Evolutionary conservation across 768 basidiomycete species (phyloP).

Genomic region (Kwoniella shandongensis): DNA sequence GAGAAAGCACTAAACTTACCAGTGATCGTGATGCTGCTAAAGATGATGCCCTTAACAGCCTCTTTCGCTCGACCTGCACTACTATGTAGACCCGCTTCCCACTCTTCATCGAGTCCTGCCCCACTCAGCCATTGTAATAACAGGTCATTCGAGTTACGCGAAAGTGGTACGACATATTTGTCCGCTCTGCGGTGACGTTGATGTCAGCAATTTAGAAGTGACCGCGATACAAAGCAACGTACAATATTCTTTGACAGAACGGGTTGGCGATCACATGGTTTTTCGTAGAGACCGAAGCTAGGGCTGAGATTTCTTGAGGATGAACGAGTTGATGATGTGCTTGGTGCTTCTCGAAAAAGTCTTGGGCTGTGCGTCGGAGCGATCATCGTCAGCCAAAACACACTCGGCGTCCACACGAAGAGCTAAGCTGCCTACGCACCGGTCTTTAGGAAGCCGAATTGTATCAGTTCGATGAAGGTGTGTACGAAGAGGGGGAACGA

Average conservation of each 20-base stretch:
- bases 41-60: conserved; percentile 88
- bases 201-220: background rate
- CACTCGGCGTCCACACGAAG: background rate
- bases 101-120: conserved; percentile 68
- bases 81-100: conserved; percentile 75
- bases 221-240: conserved; percentile 4
- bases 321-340: conserved; percentile 67
- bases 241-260: conserved; percentile 74
- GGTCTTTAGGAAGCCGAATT: conserved; percentile 84
- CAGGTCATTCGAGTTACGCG: conserved; percentile 84
- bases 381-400: conserved; percentile 7
- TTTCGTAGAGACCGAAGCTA: conserved; percentile 76
- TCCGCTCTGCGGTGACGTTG: conserved; percentile 55
- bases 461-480: conserved; percentile 91
- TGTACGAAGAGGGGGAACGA: conserved; percentile 95
- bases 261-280: conserved; percentile 81
- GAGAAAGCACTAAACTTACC: conserved; percentile 59
- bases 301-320: conserved; percentile 67
- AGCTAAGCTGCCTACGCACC: conserved; percentile 61
- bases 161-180: conserved; percentile 86
- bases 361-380: conserved; percentile 65
- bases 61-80: conserved; percentile 83
- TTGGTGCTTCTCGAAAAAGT: conserved; percentile 73
- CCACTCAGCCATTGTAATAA: conserved; percentile 96
- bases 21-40: conserved; percentile 86